Conservation (phyloP, 1,139 yeast genomes). For the Hansenula anomala region DNA sequence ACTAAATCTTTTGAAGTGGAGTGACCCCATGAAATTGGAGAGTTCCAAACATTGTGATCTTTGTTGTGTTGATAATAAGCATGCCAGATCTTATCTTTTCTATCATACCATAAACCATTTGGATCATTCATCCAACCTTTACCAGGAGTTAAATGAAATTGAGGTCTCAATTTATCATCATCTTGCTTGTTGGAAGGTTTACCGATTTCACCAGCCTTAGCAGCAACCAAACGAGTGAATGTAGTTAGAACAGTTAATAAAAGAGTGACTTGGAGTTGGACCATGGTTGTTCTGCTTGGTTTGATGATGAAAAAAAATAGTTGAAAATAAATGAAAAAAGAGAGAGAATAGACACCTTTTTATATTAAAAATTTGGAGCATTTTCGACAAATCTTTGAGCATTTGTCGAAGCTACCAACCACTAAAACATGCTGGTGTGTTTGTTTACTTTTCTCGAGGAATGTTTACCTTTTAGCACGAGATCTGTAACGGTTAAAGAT, state of each 20-base stretch:
- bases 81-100: conserved; percentile 23
- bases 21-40: conserved; percentile 33
- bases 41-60: conserved; percentile 24
- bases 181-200: neutral
- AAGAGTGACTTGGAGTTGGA: conserved; percentile 2
- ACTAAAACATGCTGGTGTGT: too few relatives aligned
- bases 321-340: too few relatives aligned
- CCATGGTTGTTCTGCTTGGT: neutral
- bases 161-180: conserved; percentile 15
- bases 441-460: too few relatives aligned
- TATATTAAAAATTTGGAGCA: too few relatives aligned
- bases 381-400: too few relatives aligned
- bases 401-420: too few relatives aligned
- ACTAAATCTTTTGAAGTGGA: conserved; percentile 29
- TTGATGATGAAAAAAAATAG: neutral
- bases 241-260: neutral
- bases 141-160: conserved; percentile 21
- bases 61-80: conserved; percentile 33
- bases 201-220: conserved; percentile 1
- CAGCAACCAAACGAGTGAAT: neutral
- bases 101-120: conserved; percentile 25
- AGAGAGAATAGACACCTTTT: too few relatives aligned
- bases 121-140: conserved; percentile 27
- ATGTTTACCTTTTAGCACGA: too few relatives aligned
- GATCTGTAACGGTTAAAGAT: neutral